phyloP scores from a whole-genome alignment of 1,284 basidiomycete species.

The Sporisorium graminicola region DNA sequence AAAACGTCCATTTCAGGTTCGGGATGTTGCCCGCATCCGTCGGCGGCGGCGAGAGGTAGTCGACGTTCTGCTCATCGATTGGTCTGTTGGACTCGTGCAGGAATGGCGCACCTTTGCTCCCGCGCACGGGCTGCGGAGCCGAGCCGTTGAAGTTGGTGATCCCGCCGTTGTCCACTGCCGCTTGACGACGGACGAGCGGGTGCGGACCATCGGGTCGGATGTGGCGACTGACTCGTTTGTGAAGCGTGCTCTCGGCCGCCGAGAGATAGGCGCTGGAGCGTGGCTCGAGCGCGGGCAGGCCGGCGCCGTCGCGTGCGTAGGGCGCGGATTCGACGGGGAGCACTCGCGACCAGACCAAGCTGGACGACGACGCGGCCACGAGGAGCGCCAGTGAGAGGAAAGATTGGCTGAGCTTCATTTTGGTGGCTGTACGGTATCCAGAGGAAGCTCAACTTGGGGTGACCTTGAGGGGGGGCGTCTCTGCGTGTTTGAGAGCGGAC shows the following conservation, averaged over 20 bases:
- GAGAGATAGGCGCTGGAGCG: background rate
- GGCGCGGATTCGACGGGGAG: background rate
- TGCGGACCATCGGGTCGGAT: slow-evolving; percentile 13
- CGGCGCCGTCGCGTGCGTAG: background rate
- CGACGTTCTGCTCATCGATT: slow-evolving; percentile 16
- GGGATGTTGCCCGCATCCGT: slow-evolving; percentile 11
- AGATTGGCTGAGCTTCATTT: background rate
- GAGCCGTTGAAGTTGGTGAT: background rate
- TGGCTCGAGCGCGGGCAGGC: background rate
- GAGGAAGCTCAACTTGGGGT: too few relatives aligned
- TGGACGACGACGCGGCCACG: background rate
- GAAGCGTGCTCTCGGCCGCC: slow-evolving; percentile 11
- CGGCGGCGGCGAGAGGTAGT: slow-evolving; percentile 8
- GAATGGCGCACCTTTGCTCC: slow-evolving; percentile 13
- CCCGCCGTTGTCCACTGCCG: background rate
- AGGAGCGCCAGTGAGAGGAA: slow-evolving; percentile 1
- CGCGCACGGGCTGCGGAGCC: slow-evolving; percentile 16
- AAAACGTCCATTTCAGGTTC: slow-evolving; percentile 22
- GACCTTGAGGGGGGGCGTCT: too few relatives aligned
- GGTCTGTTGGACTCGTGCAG: slow-evolving; percentile 13
- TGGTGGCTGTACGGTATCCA: too few relatives aligned
- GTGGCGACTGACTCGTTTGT: slow-evolving; percentile 19
- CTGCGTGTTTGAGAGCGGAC: too few relatives aligned
- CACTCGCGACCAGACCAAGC: background rate
- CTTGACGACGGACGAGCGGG: background rate